Percentiles rank a stretch among this genome's conserved stretches.
phyloP scores from a whole-genome alignment of 768 basidiomycete species.

The Phaeotremella skinneri region DNA sequence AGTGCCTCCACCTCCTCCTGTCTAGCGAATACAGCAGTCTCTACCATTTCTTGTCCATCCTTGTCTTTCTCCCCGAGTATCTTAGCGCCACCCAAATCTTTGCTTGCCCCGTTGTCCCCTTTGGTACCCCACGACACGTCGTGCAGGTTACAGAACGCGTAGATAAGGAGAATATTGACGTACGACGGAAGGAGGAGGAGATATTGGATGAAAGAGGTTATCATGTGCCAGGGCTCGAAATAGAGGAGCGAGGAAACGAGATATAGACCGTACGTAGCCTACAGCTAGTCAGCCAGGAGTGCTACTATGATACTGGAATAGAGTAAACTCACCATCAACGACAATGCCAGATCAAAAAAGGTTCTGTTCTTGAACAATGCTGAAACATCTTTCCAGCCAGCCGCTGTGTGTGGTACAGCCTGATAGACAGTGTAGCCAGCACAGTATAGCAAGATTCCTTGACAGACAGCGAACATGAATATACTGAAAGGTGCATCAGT shows the following conservation, averaged over 20 bases:
- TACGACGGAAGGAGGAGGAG: conserved; percentile 49
- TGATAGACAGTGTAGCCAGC: conserved; percentile 87
- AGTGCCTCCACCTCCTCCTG: conserved; percentile 84
- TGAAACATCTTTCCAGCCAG: conserved; percentile 68
- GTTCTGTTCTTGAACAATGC: conserved; percentile 56
- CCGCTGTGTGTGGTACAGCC: conserved; percentile 69
- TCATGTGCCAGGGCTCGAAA: conserved; percentile 51
- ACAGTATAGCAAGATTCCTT: conserved; percentile 74
- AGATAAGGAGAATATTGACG: conserved; percentile 51
- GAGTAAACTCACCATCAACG: conserved; percentile 26
- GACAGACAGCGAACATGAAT: conserved; percentile 39
- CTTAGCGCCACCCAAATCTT: conserved; percentile 87
- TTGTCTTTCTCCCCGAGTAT: conserved; percentile 62
- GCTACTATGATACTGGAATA: background rate
- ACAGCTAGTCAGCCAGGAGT: conserved; percentile 14
- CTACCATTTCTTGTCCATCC: conserved; percentile 80
- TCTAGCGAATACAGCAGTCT: conserved; percentile 76
- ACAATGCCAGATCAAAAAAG: conserved; percentile 65
- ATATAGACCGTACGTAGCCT: conserved; percentile 91
- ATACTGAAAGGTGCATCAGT: conserved; percentile 26
- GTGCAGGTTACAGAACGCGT: conserved; percentile 56
- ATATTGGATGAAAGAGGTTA: conserved; percentile 52
- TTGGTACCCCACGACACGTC: conserved; percentile 86
- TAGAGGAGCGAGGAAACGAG: conserved; percentile 49
- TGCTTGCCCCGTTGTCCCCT: conserved; percentile 80